Percentiles rank a stretch among this genome's conserved stretches.
Evolutionary conservation across 208 protist genomes (phyloP).

Genomic region (Trypanosoma cruzi): DNA sequence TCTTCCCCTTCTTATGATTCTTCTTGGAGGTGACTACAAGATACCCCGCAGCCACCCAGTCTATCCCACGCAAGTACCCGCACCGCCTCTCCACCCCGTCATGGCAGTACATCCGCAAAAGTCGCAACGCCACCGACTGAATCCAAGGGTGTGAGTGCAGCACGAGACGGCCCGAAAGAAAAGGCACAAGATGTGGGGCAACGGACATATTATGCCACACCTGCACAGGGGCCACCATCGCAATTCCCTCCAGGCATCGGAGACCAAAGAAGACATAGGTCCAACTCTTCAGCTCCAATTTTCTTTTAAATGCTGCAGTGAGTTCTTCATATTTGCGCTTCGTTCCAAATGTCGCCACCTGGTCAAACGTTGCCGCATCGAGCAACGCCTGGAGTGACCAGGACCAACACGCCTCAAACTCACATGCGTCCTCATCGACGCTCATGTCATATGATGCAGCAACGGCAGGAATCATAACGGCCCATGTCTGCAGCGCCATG

Average conservation of each 20-base stretch:
- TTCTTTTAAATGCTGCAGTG: conserved; percentile 44
- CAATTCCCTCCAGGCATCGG: conserved; percentile 71
- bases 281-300: conserved; percentile 75
- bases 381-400: conserved; percentile 71
- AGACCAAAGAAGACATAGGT: conserved; percentile 79
- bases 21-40: background rate
- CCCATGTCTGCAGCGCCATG: conserved; percentile 77
- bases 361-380: conserved; percentile 65
- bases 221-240: conserved; percentile 40
- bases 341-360: conserved; percentile 36
- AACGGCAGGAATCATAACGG: conserved; percentile 60
- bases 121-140: conserved; percentile 62
- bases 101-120: conserved; percentile 81
- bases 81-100: conserved; percentile 60
- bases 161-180: conserved; percentile 46
- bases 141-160: conserved; percentile 88
- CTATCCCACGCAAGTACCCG: conserved; percentile 48
- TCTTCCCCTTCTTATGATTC: conserved; percentile 8
- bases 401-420: conserved; percentile 53
- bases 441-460: conserved; percentile 24
- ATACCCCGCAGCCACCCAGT: conserved; percentile 14
- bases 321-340: conserved; percentile 18
- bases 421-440: conserved; percentile 27
- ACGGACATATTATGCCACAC: conserved; percentile 51
- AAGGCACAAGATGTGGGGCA: conserved; percentile 40